Evolutionary conservation across 2,329 filamentous ascomycete species (phyloP), one percentile per base, ranked within the genome.

Genomic region (Camillea tinctor): DNA sequence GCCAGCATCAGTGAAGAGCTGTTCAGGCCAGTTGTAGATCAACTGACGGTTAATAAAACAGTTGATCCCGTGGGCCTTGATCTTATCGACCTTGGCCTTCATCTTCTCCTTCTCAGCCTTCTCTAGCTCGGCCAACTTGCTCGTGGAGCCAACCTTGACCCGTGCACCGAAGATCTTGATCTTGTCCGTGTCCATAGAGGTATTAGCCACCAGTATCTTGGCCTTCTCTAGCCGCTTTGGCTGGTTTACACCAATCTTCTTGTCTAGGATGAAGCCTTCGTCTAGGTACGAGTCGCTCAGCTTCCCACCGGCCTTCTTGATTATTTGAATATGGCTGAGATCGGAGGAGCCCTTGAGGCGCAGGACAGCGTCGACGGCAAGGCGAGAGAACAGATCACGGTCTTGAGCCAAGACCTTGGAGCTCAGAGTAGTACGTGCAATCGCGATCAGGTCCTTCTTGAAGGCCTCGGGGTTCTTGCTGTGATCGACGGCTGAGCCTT

Each of bases 1-100:
- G 64, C 95, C 95, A 7, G 93, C 94, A 76, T 99, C 95, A 40
- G 94, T 93, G 74, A 99, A 99, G 52, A 99, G 89, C 80, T 99
- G 95, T 79, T 99, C 95, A 5, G 95, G 95, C 95, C 95, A 99
- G 84, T 99, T 99, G 85, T 99, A 99, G 80, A 99, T 99, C 65
- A 99, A 87, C 77, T 99, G 95, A 69, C 95, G 85, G 85, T 99
- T 99, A 78, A 99, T 97, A 78, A 99, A 99, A 84, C 95, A 98
- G 85, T 99, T 99, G 81, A 99, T 97, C 61, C 95, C 95, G 73
- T 99, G 95, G 52, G 92, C 86, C 86, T 98, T 99, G 81, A 99
- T 99, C 78, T 92, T 94, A 65, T 99, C 95, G 52, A 99, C 95
- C 85, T 99, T 99, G 67, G 91, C 90, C 84, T 93, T 96, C 95